These are phyloP conservation scores for Davidsoniella eucalypti DNA, from an alignment of 2,329 filamentous ascomycete genomes.

Conservation along the genomic window DNA sequence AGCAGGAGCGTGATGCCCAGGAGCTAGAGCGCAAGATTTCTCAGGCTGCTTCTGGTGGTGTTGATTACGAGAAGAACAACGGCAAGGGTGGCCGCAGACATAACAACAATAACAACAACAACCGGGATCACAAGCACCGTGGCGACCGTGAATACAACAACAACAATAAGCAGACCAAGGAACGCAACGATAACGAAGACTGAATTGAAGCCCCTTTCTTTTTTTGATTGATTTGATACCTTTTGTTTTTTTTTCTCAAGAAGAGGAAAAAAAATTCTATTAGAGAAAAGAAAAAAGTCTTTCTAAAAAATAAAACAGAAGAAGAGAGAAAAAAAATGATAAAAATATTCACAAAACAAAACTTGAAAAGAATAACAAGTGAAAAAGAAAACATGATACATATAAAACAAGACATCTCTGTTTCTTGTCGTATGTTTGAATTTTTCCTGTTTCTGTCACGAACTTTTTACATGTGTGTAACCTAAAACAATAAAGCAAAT, in stretches of 20 bases:
- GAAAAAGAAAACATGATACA: constrained; percentile 4
- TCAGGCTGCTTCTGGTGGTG: constrained; percentile 23
- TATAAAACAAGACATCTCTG: background rate
- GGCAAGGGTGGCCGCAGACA: constrained; percentile 20
- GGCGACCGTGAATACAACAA: constrained; percentile 16
- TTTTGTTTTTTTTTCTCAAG: background rate
- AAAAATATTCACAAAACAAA: background rate
- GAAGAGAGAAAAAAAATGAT: too few relatives aligned
- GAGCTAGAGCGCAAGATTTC: constrained; percentile 53
- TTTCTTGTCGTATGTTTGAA: background rate
- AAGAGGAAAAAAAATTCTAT: constrained; percentile 7
- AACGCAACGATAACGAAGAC: constrained; percentile 41
- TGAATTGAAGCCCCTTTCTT: constrained; percentile 19
- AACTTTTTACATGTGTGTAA: too few relatives aligned
- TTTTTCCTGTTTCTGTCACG: background rate
- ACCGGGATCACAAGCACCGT: constrained; percentile 20
- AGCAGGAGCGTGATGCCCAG: constrained; percentile 61
- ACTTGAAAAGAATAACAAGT: background rate
- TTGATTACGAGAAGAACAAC: constrained; percentile 17
- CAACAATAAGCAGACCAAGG: constrained; percentile 22
- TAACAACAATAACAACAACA: constrained; percentile 17
- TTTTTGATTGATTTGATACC: background rate
- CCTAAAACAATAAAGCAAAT: too few relatives aligned
- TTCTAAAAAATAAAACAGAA: too few relatives aligned
- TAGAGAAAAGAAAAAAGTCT: background rate